Evolutionary conservation across 257 asterid genomes (phyloP).

Genomic region (Solanum microdontum): DNA sequence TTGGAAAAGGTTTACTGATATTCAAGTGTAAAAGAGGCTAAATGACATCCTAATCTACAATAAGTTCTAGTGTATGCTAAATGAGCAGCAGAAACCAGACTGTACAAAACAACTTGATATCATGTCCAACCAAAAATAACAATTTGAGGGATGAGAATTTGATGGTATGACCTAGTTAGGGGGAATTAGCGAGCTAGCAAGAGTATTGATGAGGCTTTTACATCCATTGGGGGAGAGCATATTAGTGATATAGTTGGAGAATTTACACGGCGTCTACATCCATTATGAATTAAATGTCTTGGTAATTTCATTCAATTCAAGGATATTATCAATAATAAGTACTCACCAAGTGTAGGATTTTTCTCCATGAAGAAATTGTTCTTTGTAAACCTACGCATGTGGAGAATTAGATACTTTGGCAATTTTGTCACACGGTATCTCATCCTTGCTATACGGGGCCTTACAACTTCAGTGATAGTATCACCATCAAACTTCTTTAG

Average conservation of each 20-base stretch:
- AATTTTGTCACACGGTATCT: conserved; percentile 79
- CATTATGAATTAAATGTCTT: not conserved
- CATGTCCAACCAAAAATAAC: not conserved
- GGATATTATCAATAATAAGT: not conserved
- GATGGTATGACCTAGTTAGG: not conserved
- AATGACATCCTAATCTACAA: not conserved
- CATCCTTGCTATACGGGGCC: conserved; percentile 90
- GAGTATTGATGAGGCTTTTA: not conserved
- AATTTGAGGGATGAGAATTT: not conserved
- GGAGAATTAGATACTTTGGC: conserved; percentile 74
- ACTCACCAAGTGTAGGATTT: conserved; percentile 94
- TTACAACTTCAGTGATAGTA: conserved; percentile 79
- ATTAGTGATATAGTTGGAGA: not conserved
- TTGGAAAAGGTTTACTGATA: not conserved
- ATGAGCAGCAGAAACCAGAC: not conserved
- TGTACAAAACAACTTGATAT: not conserved
- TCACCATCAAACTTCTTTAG: conserved; percentile 94
- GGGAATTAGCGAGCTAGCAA: not conserved
- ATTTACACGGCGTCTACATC: not conserved
- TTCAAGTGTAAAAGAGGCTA: not conserved
- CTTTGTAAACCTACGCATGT: conserved; percentile 86
- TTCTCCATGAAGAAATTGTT: conserved; percentile 92
- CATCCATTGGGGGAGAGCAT: not conserved
- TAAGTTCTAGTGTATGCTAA: not conserved
- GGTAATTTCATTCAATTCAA: not conserved